Evolutionary conservation across 345 rosid species (phyloP), one percentile per base, ranked within the genome.

Genomic region (Moricandia moricandioides): DNA sequence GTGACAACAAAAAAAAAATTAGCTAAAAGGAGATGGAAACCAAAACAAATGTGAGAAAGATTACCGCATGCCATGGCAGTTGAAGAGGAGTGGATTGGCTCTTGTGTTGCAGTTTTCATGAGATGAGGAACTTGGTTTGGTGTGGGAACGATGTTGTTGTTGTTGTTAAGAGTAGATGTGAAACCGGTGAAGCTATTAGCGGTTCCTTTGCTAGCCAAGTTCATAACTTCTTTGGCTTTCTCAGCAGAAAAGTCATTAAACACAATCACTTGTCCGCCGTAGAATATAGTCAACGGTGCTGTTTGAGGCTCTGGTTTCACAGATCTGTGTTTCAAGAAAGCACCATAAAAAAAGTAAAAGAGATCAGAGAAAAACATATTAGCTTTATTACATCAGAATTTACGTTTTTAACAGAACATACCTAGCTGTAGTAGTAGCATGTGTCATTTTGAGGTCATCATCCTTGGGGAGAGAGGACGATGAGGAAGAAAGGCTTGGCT

Each of bases 211-310:
- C 81, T 77, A 0, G 93, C 96, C 49, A 94, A 72, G 69, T 55
- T 73, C 88, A 94, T 86, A 67, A 94, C 75, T 77, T 94, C 88
- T 73, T 86, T 88, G 0, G 97, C 98, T 81, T 89, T 90, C 21
- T 90, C 92, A 35, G 89, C 88, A 2, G 95, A 87, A 43, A 91
- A 86, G 72, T 90, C 89, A 11, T 91, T 75, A 74, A 90, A 86
- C 47, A 88, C 96, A 40, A 90, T 76, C 70, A 91, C 96, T 82
- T 88, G 85, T 12, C 98, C 97, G 7, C 30, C 85, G 68, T 94
- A 94, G 80, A 94, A 91, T 58, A 94, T 91, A 16, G 98, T 91
- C 91, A 94, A 81, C 17, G 80, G 90, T 1, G 92, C 88, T 63
- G 85, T 59, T 69, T 81, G 84, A 14, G 85, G 63, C 82, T 82